Base-by-base conservation (phyloP, 805 yeast genomes). In the Cyberlindnera bimundalis region DNA sequence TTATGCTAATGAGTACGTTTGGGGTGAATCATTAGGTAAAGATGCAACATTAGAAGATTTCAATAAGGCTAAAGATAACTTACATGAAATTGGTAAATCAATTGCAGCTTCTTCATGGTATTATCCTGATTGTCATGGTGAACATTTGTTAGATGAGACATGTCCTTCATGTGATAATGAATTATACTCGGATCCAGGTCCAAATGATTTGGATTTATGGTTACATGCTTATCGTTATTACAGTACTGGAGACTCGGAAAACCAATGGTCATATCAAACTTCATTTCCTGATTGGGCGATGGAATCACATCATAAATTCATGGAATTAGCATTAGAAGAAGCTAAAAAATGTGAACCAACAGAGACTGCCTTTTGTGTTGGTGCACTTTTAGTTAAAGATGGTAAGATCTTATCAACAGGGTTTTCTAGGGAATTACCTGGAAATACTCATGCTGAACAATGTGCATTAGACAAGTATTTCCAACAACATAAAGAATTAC, bases 401-500 rank as follows among this genome's bases (percentile, higher is more conserved):
- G 73, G 73, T 17, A 55, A 73, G 38, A 67, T 91, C 0, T 58
- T 93, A n/a, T 71, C 84, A 7, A 79, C 86, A 0, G 99, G 99
- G 0, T 88, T 77, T 56, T 87, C 98, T 0, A 71, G 98, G 40
- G 99, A 93, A 61, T 66, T 90, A 2, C 85, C 83, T 15, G 99
- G 98, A 0, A 93, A 91, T 61, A 91, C 99, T 0, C 99, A 91
- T 60, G 99, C 99, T 4, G 99, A 93, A 56, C 96, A 93, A 59
- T 84, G 95, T 67, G 96, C 96, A 0, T 58, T 93, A 42, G 84
- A 80, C 24, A 93, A 93, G 61, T 83, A 81, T 51, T 77, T 70
- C 42, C 51, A 56, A 6, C 52, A 62, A 28, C 59, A 40, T 44
- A 52, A 62, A 32, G 45, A 44, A 5, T 68, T 88, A 3, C 96